Evolutionary conservation across 148 eudicot species (phyloP), one percentile per base, ranked within the genome.

Genomic region (Diospyros kaki): DNA sequence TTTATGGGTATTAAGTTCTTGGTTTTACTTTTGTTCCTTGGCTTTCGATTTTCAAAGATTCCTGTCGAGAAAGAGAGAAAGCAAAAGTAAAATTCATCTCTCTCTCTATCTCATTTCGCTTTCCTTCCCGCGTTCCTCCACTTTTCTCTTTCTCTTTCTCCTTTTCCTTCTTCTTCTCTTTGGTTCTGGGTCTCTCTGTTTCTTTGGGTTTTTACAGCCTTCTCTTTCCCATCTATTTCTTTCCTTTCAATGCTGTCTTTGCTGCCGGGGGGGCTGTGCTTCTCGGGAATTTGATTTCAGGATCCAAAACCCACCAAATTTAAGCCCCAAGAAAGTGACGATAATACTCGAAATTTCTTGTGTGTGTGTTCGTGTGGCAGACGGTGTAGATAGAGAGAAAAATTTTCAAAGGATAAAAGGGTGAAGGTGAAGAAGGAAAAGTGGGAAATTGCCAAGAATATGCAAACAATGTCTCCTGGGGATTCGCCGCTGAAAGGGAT

Each of bases 21-120:
- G 28, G 28, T 62, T 62, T 62, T 62, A 28, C 14, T n/a, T 65
- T 67, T n/a, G 48, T 67, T 67, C 4, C n/a, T 72, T 39, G 10
- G 46, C 59, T 67, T 76, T 68, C 13, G 58, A 76, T 76, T 83
- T 81, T 83, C 76, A 83, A 83, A 83, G 86, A 83, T 83, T 83
- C 86, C 81, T 76, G 83, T 80, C 83, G 83, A 76, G 80, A 73
- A 11, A 58, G 66, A 45, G 28, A 78, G 78, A 82, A 79, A 60
- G 85, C 77, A 76, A 82, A 79, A 79, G 82, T 59, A 45, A 68
- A 65, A 56, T 3, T 62, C 85, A 82, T 79, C 79, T 79, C 76
- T 60, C 58, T 64, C 59, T 68, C 77, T 66, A 17, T 76, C 68
- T 66, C 64, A 60, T 52, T 59, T 76, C 80, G 64, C 75, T 81